Base-by-base conservation (phyloP, 139 green algal genomes). In the Volvox africanus region DNA sequence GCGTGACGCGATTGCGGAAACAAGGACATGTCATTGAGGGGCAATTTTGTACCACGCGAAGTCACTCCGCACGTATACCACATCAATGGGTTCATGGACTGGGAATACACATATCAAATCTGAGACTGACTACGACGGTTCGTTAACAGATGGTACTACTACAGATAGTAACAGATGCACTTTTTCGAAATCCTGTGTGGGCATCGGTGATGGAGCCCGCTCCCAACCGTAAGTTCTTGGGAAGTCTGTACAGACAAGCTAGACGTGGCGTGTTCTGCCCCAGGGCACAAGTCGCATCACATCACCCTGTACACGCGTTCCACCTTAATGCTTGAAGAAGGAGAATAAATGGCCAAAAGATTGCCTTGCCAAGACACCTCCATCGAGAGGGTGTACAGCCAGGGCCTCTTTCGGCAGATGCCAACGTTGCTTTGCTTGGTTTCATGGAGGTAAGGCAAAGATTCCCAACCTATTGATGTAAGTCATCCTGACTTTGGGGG, bases 341-440 rank as follows among this genome's bases (percentile, higher is more conserved):
- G 0, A 91, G 69, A 28, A 93, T 88, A 26, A 91, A 19, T 9
- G 90, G 90, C 37, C 65, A 83, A 20, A 93, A 91, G 0, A 93
- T 71, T 22, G 78, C 50, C 36, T 90, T 89, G 33, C 65, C 82
- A 13, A 79, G 26, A 6, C 82, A 92, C 44, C 61, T 75, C 82
- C 82, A 88, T 0, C 78, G 37, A 13, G 78, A 68, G 36, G 6
- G 65, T 73, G 65, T 73, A 73, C 65, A 73, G 24, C 65, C 5
- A 73, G 12, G 2, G 65, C 65, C 65, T 26, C 11, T 12, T 28
- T 55, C 44, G 44, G 44, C 44, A 55, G 44, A 55, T 9, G 44
- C 44, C 44, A 55, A 55, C 9, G 44, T 55, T 55, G 44, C 44
- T 55, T 55, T 55, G 44, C 44, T 55, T 55, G 9, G 44, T 5